Evolutionary conservation across 2,329 filamentous ascomycete species (phyloP).

Genomic region (Bisporella sp.): DNA sequence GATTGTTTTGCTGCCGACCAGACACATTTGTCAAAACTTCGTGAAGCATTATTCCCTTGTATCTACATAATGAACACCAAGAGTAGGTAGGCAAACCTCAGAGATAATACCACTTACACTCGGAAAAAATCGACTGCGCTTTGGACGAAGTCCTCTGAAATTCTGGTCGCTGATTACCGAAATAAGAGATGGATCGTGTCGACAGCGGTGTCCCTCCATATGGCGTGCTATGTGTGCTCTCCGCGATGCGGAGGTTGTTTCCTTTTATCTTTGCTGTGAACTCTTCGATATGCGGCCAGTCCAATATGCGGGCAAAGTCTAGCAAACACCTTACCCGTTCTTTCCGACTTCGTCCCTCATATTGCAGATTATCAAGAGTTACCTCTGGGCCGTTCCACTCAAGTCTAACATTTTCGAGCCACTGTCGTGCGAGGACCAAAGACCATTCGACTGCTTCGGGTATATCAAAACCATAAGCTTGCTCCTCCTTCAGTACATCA

Average conservation of each 20-base stretch:
- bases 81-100: too few species aligned
- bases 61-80: too few species aligned
- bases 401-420: constrained; percentile 62
- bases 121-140: constrained; percentile 39
- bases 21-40: too few species aligned
- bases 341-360: constrained; percentile 39
- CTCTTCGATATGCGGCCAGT: constrained; percentile 53
- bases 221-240: constrained; percentile 18
- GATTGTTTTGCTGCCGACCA: too few species aligned
- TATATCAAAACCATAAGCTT: constrained; percentile 45
- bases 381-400: constrained; percentile 33
- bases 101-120: too few species aligned
- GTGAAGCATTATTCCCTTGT: too few species aligned
- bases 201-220: constrained; percentile 23
- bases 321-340: too few species aligned
- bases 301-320: constrained; percentile 50
- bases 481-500: constrained; percentile 54
- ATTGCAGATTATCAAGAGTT: constrained; percentile 17
- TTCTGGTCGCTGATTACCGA: constrained; percentile 18
- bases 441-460: constrained; percentile 61
- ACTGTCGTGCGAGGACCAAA: constrained; percentile 53
- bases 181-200: constrained; percentile 25
- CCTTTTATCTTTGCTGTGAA: constrained; percentile 23
- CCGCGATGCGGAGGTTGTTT: constrained; percentile 22
- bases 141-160: constrained; percentile 17